Conservation (phyloP, 2,329 filamentous ascomycete species). For the Colletotrichum karsti region DNA sequence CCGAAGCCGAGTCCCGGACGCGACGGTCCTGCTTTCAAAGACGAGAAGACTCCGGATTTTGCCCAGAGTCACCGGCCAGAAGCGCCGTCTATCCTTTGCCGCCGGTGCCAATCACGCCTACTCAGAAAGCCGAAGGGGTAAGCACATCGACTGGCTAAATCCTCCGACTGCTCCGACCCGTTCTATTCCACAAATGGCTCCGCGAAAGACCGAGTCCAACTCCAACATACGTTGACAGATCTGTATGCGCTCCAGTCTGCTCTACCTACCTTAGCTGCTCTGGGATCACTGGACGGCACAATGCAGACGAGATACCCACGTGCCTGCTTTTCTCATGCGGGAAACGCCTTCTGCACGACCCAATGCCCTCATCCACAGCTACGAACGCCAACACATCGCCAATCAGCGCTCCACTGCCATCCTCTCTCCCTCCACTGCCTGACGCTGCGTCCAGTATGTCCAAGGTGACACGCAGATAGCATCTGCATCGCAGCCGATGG, state of each 20-base stretch:
- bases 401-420: not conserved
- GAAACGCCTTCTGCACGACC: conserved; percentile 10
- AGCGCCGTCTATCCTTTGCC: not conserved
- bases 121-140: not conserved
- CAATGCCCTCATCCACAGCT: not conserved
- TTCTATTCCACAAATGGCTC: not conserved
- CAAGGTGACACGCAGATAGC: conserved; percentile 20
- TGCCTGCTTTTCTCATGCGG: conserved; percentile 1
- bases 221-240: too few relatives aligned
- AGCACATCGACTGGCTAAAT: not conserved
- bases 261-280: too few relatives aligned
- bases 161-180: not conserved
- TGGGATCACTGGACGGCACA: too few relatives aligned
- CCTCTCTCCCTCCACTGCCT: conserved; percentile 8
- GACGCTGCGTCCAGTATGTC: conserved; percentile 5
- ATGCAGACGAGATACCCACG: conserved; percentile 13
- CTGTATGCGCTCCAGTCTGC: too few relatives aligned
- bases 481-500: conserved; percentile 3
- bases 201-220: too few relatives aligned
- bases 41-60: not conserved
- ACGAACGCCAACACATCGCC: conserved; percentile 13
- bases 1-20: not conserved
- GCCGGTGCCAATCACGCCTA: not conserved
- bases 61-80: not conserved
- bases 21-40: not conserved